Evolutionary conservation across 2,329 filamentous ascomycete genomes (phyloP).

Genomic region (Cladosporium sp.): DNA sequence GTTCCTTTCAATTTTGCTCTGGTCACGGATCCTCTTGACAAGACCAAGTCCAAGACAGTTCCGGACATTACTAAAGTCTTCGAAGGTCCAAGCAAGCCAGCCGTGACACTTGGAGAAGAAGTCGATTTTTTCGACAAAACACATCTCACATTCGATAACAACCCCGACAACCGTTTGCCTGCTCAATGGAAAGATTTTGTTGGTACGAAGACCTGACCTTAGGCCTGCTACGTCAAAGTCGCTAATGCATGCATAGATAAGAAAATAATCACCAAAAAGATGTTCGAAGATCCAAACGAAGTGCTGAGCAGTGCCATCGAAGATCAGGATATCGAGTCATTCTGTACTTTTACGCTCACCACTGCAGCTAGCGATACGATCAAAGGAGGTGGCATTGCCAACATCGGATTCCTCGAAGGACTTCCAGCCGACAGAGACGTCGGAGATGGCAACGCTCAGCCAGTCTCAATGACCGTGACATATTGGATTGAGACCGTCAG

Average conservation of each 20-base stretch:
- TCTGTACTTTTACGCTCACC: constrained; percentile 25
- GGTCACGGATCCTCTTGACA: too few species aligned
- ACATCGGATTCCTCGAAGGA: constrained; percentile 29
- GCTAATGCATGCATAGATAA: neutral
- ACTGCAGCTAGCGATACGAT: constrained; percentile 15
- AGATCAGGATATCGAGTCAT: constrained; percentile 28
- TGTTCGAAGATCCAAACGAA: constrained; percentile 29
- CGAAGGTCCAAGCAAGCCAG: too few species aligned
- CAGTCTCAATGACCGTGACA: constrained; percentile 23
- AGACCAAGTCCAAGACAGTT: too few species aligned
- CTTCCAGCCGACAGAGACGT: neutral
- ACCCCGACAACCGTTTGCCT: too few species aligned
- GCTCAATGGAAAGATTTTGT: neutral
- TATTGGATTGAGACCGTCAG: constrained; percentile 32
- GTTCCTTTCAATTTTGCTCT: neutral
- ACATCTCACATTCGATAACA: too few species aligned
- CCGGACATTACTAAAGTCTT: constrained; percentile 22
- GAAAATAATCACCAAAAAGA: constrained; percentile 6
- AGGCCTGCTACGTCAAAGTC: neutral
- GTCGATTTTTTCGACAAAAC: too few species aligned
- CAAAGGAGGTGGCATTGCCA: constrained; percentile 31
- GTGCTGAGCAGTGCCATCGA: constrained; percentile 29
- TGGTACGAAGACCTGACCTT: neutral
- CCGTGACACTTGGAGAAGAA: too few species aligned
- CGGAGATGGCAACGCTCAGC: constrained; percentile 26